Base-by-base conservation (phyloP, 139 green algal genomes). In the Volvox reticuliferus region DNA sequence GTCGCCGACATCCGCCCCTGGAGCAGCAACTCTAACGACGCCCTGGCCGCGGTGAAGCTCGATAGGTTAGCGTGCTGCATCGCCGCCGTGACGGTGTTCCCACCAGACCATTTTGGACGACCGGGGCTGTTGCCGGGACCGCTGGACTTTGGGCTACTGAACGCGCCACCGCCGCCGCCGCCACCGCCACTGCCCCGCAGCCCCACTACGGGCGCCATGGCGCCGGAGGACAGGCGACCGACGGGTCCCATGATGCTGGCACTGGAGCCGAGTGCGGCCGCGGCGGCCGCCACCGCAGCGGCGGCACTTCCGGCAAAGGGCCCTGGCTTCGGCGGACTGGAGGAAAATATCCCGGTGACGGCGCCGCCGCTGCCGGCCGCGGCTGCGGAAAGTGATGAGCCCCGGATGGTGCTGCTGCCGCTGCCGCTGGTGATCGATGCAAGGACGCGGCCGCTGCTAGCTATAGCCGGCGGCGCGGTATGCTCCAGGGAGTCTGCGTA, bases 1-100 rank as follows among this genome's bases (percentile, higher is more conserved):
- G 69, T 35, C 17, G 69, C 69, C 12, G 69, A 62, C 69, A 82
- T 30, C 33, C 69, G 69, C 18, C 85, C 85, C 44, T 82, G 44
- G 28, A 89, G 85, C 69, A 89, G 13, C 69, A 89, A 30, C 36
- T 89, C 85, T 44, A 89, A 71, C 5, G 69, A 82, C 21, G 69
- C 37, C 2, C 85, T 69, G 14, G 71, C 50, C 28, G 85, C 85
- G 33, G 85, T 36, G 30, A 89, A 32, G 35, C 79, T 55, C 24
- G 79, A 35, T 17, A 86, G 26, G 1, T 12, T 12, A 5, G 26
- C 79, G 26, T 71, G 44, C 50, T 73, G 50, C 79, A 9, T 22
- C 22, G 24, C 33, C 44, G 19, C 50, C 44, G 50, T 24, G n/a
- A 17, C 26, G 50, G 79, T 9, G 35, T 37, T 86, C 14, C 79